Evolutionary conservation across 2,329 filamentous ascomycete genomes (phyloP), one percentile per base, ranked within the genome.

Genomic region (Pseudogymnoascus sp.): DNA sequence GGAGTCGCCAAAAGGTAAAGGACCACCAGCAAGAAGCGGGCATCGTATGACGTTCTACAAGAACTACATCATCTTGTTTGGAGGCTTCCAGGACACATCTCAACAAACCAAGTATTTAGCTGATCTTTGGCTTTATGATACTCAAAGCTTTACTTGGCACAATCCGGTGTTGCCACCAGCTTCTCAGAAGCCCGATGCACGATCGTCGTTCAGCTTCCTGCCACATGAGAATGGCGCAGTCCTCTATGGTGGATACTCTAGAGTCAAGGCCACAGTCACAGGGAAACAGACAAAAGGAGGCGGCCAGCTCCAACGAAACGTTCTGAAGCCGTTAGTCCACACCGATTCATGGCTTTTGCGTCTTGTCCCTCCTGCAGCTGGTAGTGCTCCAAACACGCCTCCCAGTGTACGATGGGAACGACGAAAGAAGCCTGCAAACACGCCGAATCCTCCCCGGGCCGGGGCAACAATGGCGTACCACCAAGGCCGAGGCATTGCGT

Each of bases 41-140:
- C 93, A 97, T 75, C 86, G 93, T 68, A 96, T 99, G 92, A 96
- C 93, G 2, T 93, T 91, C 74, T 97, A 86, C 82, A 97, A 97
- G 78, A 91, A 97, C 73, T 97, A 96, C 76, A 92, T 99, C 66
- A 84, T 99, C 64, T 80, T 99, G 1, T 97, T 96, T 72, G 95
- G 95, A 64, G 95, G 95, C 0, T 99, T 99, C 74, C 95, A 99
- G 76, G 95, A 97, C 74, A 97, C 93, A 0, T 93, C 91, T 8
- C 91, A 96, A 74, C 89, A 93, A 74, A 97, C 93, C 4, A 96
- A 93, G 73, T 99, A 99, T 74, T 78, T 99, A 14, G 87, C 89
- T 40, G 95, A 99, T 74, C 79, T 97, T 37, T 99, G 95, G 93
- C 82, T 97, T 62, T 99, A 96, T 75, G 95, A 99, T 76, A 96